These are phyloP conservation scores for Ophiostoma novo-ulmi DNA, from an alignment of 2,329 filamentous ascomycete species.

Conservation along the genomic window DNA sequence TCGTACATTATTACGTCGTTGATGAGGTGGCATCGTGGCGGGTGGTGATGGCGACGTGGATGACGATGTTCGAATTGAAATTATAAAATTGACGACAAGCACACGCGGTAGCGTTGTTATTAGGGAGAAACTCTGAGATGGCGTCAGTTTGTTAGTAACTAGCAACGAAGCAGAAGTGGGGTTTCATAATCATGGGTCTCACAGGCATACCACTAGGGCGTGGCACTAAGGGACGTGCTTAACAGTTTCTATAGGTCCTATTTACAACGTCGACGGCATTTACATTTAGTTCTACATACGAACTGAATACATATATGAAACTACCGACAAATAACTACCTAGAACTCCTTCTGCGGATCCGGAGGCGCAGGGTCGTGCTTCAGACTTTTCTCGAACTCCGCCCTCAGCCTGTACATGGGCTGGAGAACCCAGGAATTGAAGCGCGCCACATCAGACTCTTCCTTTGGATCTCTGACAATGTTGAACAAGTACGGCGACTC, in stretches of 20 bases:
- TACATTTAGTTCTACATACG: no score
- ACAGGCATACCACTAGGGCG: no score
- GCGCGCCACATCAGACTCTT: slow-evolving; percentile 33
- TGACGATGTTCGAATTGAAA: neutral
- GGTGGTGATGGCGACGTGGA: neutral
- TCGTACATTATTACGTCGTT: neutral
- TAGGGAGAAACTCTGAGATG: neutral
- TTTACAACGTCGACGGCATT: no score
- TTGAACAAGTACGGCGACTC: slow-evolving; percentile 36
- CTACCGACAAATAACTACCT: neutral
- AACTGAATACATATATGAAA: no score
- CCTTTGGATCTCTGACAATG: slow-evolving; percentile 33
- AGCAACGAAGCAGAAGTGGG: no score
- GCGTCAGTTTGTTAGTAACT: no score
- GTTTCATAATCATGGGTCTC: no score
- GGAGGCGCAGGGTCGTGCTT: slow-evolving; percentile 33
- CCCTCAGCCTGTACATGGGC: slow-evolving; percentile 31
- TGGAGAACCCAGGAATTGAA: slow-evolving; percentile 36
- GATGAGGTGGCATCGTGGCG: neutral
- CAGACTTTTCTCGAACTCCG: slow-evolving; percentile 32
- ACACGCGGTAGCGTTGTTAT: neutral
- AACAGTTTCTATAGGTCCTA: no score
- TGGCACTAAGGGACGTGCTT: no score
- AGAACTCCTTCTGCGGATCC: slow-evolving; percentile 31
- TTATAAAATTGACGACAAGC: neutral